Conservation (phyloP, 352 stramenopile species). For the Halophytophthora polymorphica region DNA sequence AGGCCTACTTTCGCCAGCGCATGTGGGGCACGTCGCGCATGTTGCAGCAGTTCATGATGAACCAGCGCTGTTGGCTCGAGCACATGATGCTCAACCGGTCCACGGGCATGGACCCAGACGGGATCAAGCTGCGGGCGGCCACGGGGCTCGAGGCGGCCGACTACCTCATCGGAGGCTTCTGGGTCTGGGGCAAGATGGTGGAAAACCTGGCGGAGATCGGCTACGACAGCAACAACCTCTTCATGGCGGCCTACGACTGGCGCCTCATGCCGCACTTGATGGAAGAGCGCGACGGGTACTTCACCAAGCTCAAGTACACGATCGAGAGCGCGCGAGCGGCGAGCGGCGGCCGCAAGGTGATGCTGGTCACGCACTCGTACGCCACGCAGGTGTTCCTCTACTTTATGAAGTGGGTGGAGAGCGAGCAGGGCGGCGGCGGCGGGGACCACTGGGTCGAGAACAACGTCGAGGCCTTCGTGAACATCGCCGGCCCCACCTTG, state of each 20-base stretch:
- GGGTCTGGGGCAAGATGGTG: slow-evolving; percentile 93
- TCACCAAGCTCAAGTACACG: slow-evolving; percentile 91
- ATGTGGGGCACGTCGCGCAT: slow-evolving; percentile 92
- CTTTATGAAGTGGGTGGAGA: slow-evolving; percentile 95
- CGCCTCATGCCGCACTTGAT: slow-evolving; percentile 67
- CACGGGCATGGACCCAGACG: slow-evolving; percentile 88
- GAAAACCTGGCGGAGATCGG: slow-evolving; percentile 90
- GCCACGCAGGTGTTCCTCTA: slow-evolving; percentile 90
- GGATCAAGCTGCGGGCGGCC: slow-evolving; percentile 73
- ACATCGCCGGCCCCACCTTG: slow-evolving; percentile 93
- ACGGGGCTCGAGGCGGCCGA: slow-evolving; percentile 91
- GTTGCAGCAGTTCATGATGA: slow-evolving; percentile 87
- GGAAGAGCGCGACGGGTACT: slow-evolving; percentile 82
- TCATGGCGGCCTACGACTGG: slow-evolving; percentile 88
- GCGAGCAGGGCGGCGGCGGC: slow-evolving; percentile 72
- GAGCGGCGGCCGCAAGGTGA: slow-evolving; percentile 79
- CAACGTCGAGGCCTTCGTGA: slow-evolving; percentile 90
- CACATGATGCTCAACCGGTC: slow-evolving; percentile 90
- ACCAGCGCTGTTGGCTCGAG: slow-evolving; percentile 91
- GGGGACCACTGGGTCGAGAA: slow-evolving; percentile 92
- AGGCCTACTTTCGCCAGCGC: slow-evolving; percentile 89
- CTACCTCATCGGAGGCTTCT: slow-evolving; percentile 93
- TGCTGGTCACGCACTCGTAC: slow-evolving; percentile 93
- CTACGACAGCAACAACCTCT: slow-evolving; percentile 91
- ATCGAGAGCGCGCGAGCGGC: slow-evolving; percentile 88